Percentiles rank a stretch among this genome's conserved stretches.
Conservation (phyloP, 306 rosid genomes). For the Medicago lupulina region DNA sequence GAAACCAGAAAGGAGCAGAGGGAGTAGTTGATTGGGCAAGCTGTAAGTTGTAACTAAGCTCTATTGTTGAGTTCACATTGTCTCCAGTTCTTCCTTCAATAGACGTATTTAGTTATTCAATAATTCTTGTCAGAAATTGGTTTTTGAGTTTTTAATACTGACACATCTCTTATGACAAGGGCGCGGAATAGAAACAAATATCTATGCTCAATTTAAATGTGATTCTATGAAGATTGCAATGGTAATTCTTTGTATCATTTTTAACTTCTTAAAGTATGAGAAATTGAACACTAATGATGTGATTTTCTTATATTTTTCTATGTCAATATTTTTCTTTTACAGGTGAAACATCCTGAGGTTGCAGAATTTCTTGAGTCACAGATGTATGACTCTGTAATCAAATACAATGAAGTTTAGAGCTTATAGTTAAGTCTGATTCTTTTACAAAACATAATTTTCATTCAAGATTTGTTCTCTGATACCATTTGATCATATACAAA, state of each 20-base stretch:
- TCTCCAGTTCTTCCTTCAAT: no score
- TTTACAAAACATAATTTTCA: not conserved
- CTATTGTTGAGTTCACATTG: no score
- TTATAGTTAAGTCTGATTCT: slow-evolving; percentile 32
- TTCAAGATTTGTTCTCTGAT: not conserved
- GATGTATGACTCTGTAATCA: slow-evolving; percentile 85
- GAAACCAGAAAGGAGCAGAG: no score
- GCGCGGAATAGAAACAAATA: slow-evolving; percentile 95
- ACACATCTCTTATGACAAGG: slow-evolving; percentile 63
- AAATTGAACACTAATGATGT: not conserved
- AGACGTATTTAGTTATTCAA: no score
- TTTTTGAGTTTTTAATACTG: not conserved
- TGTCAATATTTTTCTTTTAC: no score
- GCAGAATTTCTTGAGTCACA: slow-evolving; percentile 94
- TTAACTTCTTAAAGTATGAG: slow-evolving; percentile 3
- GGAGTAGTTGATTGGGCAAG: no score
- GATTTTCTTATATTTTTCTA: slow-evolving; percentile 6
- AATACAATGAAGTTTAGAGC: slow-evolving; percentile 68
- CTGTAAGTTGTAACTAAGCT: no score
- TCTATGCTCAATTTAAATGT: slow-evolving; percentile 81
- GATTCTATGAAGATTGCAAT: slow-evolving; percentile 93
- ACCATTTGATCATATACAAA: not conserved
- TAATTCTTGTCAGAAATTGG: not conserved
- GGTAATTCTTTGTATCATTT: slow-evolving; percentile 52
- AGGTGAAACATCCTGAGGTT: slow-evolving; percentile 95